These are phyloP conservation scores for Malus hybrid DNA, from an alignment of 331 rosid species.

Conservation along the genomic window DNA sequence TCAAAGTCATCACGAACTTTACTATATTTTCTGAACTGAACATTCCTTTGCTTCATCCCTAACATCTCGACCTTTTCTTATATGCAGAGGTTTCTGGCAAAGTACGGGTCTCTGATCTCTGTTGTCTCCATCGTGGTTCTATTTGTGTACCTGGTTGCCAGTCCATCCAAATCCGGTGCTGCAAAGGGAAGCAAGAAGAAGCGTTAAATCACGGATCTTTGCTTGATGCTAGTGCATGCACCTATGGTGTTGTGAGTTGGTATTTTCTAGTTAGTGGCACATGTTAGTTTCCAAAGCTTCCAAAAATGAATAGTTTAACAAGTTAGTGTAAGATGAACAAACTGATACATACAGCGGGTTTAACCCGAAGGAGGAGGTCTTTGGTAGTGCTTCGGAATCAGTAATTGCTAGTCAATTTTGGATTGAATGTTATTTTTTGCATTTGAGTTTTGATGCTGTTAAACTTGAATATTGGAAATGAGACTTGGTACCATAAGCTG, in stretches of 20 bases:
- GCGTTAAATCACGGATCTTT: constrained; percentile 42
- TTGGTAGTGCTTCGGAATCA: background rate
- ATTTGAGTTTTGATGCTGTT: background rate
- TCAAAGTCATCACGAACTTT: background rate
- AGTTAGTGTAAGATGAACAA: constrained; percentile 11
- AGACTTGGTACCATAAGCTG: background rate
- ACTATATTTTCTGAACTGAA: background rate
- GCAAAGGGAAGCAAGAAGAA: constrained; percentile 92
- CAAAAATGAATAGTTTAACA: constrained; percentile 11
- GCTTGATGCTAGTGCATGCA: background rate
- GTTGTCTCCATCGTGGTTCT: constrained; percentile 62
- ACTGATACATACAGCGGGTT: constrained; percentile 4
- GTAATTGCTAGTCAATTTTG: constrained; percentile 19
- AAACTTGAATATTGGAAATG: background rate
- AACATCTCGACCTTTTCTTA: background rate
- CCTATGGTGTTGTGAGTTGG: background rate
- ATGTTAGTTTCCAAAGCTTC: constrained; percentile 11
- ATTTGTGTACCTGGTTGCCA: constrained; percentile 59
- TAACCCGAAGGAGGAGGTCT: background rate
- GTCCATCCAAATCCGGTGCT: constrained; percentile 71
- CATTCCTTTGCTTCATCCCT: background rate
- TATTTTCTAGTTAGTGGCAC: background rate
- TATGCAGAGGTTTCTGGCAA: constrained; percentile 72
- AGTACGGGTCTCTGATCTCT: constrained; percentile 81
- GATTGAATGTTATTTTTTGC: constrained; percentile 8